Conservation (phyloP, 106 monocot genomes). For the Dendrobium huoshanense region DNA sequence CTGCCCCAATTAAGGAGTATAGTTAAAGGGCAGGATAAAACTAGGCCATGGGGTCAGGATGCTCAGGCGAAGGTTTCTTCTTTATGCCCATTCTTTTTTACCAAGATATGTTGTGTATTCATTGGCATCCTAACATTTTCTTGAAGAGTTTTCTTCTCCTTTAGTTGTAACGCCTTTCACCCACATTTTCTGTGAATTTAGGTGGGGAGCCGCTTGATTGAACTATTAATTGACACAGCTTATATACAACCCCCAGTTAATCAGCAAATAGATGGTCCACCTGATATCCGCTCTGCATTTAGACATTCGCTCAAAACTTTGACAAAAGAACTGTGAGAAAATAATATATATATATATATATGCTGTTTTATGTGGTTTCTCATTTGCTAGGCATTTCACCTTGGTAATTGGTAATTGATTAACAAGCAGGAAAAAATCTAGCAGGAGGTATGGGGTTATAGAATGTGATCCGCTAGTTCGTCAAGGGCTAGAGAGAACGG, state of each 20-base stretch:
- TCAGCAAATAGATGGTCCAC: constrained; percentile 63
- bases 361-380: not conserved
- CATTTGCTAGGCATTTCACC: not conserved
- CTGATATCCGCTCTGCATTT: constrained; percentile 94
- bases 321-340: constrained; percentile 41
- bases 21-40: constrained; percentile 65
- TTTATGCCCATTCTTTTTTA: not conserved
- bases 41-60: constrained; percentile 77
- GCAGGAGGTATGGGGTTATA: constrained; percentile 82
- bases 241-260: constrained; percentile 82
- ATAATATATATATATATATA: not conserved
- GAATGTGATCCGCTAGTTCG: constrained; percentile 91
- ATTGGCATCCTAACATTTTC: not conserved
- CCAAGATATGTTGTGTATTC: not conserved
- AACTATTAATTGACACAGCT: constrained; percentile 76
- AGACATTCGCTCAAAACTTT: constrained; percentile 48
- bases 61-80: constrained; percentile 65
- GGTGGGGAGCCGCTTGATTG: constrained; percentile 96
- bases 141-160: not conserved
- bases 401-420: not conserved
- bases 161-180: not conserved
- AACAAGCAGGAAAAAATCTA: constrained; percentile 47
- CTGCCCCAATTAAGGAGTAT: constrained; percentile 59
- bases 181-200: constrained; percentile 14
- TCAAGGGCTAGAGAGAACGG: constrained; percentile 91